Percentiles rank a stretch among this genome's conserved stretches.
Conservation (phyloP, 768 basidiomycete species). For the Tricholoma furcatifolium region DNA sequence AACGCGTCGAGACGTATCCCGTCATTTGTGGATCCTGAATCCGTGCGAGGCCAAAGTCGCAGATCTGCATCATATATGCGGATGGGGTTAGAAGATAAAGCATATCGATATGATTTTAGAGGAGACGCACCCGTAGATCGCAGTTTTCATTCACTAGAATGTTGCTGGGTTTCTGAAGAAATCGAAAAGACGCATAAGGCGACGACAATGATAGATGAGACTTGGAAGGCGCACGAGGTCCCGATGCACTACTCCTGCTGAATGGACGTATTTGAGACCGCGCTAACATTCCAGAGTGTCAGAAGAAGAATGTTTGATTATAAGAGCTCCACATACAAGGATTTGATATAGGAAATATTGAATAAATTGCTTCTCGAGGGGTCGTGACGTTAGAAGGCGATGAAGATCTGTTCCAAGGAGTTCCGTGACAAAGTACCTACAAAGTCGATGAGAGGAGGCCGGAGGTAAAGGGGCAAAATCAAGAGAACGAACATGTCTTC, state of each 20-base stretch:
- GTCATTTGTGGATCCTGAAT: constrained; percentile 99
- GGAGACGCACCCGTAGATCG: constrained; percentile 81
- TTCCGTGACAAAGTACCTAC: constrained; percentile 98
- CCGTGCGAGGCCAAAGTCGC: constrained; percentile 97
- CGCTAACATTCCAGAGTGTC: constrained; percentile 48
- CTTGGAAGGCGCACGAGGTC: constrained; percentile 65
- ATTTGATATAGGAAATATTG: constrained; percentile 99
- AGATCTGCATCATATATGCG: constrained; percentile 59
- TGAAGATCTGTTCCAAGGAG: constrained; percentile 98
- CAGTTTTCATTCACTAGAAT: constrained; percentile 99
- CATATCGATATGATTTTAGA: background rate
- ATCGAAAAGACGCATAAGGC: constrained; percentile 1
- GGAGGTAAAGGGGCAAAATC: constrained; percentile 3
- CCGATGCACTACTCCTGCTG: constrained; percentile 97
- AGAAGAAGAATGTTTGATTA: constrained; percentile 4
- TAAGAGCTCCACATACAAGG: constrained; percentile 52
- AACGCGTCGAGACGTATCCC: constrained; percentile 97
- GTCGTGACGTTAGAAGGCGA: constrained; percentile 92
- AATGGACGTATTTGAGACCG: constrained; percentile 98
- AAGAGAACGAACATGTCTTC: constrained; percentile 80
- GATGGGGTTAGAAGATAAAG: constrained; percentile 9
- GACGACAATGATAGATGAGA: background rate
- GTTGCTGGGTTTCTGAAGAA: constrained; percentile 90
- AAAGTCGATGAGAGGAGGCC: background rate
- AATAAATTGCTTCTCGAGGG: constrained; percentile 99